Percentiles rank a stretch among this genome's conserved stretches.
Conservation (phyloP, 768 basidiomycete genomes). For the Hortiboletus campestris region DNA sequence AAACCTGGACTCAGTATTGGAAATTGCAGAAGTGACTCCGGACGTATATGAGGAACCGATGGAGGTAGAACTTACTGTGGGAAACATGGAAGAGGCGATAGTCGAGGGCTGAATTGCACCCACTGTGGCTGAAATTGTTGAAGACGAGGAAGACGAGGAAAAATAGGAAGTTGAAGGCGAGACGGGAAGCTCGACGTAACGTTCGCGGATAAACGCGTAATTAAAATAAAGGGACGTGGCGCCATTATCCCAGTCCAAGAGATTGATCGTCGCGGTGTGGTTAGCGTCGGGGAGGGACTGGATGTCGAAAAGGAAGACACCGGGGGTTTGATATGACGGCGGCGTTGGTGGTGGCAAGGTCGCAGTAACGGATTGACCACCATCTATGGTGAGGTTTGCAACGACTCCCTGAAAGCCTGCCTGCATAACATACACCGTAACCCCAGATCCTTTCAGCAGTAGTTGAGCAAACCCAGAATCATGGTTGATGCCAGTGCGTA, state of each 20-base stretch:
- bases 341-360: constrained; percentile 4
- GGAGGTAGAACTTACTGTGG: not conserved
- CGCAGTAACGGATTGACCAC: not conserved
- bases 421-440: constrained; percentile 11
- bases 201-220: constrained; percentile 15
- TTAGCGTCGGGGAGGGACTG: constrained; percentile 8
- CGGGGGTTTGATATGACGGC: constrained; percentile 12
- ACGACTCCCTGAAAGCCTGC: constrained; percentile 12
- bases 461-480: not conserved
- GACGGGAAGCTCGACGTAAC: not conserved
- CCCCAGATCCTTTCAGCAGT: constrained; percentile 12
- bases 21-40: not conserved
- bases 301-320: constrained; percentile 14
- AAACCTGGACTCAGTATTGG: not conserved
- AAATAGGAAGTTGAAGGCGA: not conserved
- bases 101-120: not conserved
- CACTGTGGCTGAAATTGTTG: not conserved
- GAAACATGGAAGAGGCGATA: not conserved
- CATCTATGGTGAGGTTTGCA: constrained; percentile 15
- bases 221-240: constrained; percentile 12
- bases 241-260: constrained; percentile 8
- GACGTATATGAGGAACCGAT: not conserved
- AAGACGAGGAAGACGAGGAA: not conserved
- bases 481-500: not conserved
- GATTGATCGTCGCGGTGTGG: constrained; percentile 10